Percentiles rank a stretch among this genome's conserved stretches.
Evolutionary conservation across 139 green algal genomes (phyloP).

Genomic region (Chlorella ohadii): DNA sequence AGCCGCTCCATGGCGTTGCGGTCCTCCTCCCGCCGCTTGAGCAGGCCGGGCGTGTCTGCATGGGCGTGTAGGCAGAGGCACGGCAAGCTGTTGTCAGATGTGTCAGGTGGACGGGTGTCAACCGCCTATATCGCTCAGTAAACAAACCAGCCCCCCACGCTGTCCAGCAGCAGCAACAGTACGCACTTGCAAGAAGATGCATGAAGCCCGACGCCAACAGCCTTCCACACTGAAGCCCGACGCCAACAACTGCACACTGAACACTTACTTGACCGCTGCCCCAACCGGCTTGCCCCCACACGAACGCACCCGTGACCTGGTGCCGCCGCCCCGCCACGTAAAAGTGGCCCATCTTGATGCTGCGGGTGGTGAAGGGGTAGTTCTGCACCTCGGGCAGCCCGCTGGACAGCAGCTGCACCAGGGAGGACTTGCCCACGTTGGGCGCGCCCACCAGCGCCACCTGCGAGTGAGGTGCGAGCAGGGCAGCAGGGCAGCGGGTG

Average conservation of each 20-base stretch:
- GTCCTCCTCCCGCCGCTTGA: slow-evolving; percentile 79
- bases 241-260: too few relatives aligned
- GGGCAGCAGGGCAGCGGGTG: not conserved
- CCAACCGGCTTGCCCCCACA: not conserved
- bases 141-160: too few relatives aligned
- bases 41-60: slow-evolving; percentile 94
- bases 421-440: slow-evolving; percentile 95
- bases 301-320: slow-evolving; percentile 78
- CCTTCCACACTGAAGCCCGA: too few relatives aligned
- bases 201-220: too few relatives aligned
- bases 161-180: too few relatives aligned
- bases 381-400: slow-evolving; percentile 91
- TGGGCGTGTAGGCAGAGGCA: not conserved
- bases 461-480: slow-evolving; percentile 23
- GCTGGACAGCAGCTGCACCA: slow-evolving; percentile 90
- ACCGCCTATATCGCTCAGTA: too few relatives aligned
- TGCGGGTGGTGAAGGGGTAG: slow-evolving; percentile 98
- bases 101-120: too few relatives aligned
- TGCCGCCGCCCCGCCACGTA: slow-evolving; percentile 83
- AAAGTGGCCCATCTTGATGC: slow-evolving; percentile 98
- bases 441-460: slow-evolving; percentile 87
- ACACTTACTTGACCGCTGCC: not conserved
- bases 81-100: too few relatives aligned
- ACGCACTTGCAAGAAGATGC: too few relatives aligned
- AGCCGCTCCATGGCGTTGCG: slow-evolving; percentile 97